Evolutionary conservation across 805 yeast species (phyloP).

Genomic region (Kockiozyma suomiensis): DNA sequence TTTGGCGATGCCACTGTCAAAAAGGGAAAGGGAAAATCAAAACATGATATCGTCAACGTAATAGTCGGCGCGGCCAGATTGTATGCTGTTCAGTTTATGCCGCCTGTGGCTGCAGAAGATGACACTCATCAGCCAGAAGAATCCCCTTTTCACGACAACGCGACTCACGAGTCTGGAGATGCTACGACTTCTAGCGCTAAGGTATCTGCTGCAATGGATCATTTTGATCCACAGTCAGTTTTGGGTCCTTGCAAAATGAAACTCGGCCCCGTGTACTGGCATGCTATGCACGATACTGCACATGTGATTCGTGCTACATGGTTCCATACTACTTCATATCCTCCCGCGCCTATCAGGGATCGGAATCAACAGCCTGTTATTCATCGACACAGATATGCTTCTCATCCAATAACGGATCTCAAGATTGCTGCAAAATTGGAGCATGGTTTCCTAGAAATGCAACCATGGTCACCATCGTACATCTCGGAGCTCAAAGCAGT

Average conservation of each 20-base stretch:
- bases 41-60: constrained; percentile 25
- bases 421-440: constrained; percentile 33
- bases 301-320: constrained; percentile 43
- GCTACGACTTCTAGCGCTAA: not conserved
- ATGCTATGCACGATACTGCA: constrained; percentile 40
- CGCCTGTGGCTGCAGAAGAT: constrained; percentile 15
- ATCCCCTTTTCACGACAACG: not conserved
- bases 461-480: constrained; percentile 35
- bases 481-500: constrained; percentile 33
- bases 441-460: constrained; percentile 30
- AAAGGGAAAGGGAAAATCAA: constrained; percentile 12
- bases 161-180: not conserved
- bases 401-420: constrained; percentile 39
- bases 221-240: not conserved
- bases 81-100: constrained; percentile 32
- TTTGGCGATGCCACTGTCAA: constrained; percentile 9
- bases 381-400: constrained; percentile 28
- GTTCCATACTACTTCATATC: constrained; percentile 40
- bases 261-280: constrained; percentile 48
- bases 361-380: constrained; percentile 2
- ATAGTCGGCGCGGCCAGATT: constrained; percentile 33
- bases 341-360: constrained; percentile 4
- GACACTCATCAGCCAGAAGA: not conserved
- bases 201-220: not conserved
- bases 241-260: constrained; percentile 22